These are phyloP conservation scores for Marasmius fiardii DNA, from an alignment of 1,284 basidiomycete species.

Conservation along the genomic window DNA sequence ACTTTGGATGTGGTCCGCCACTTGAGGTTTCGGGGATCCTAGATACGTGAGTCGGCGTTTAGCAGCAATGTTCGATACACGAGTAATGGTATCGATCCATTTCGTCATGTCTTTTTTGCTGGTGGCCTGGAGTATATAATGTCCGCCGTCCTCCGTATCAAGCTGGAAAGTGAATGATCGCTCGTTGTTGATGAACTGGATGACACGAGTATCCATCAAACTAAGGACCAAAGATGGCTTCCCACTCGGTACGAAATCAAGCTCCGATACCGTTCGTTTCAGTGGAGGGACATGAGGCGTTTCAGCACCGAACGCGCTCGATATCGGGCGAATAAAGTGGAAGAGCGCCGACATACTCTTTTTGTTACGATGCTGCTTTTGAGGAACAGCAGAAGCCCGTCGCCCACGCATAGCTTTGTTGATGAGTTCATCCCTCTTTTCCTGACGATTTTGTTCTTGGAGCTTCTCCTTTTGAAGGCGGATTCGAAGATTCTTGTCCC, in stretches of 20 bases:
- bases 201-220: conserved; percentile 65
- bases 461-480: conserved; percentile 70
- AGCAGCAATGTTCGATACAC: conserved; percentile 67
- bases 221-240: conserved; percentile 74
- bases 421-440: conserved; percentile 70
- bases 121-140: conserved; percentile 72
- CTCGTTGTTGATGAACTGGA: conserved; percentile 71
- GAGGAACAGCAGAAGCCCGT: conserved; percentile 39
- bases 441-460: conserved; percentile 64
- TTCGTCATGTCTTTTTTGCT: conserved; percentile 64
- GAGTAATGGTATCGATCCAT: conserved; percentile 73
- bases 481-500: conserved; percentile 64
- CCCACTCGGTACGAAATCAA: conserved; percentile 66
- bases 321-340: conserved; percentile 82
- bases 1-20: conserved; percentile 66
- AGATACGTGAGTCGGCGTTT: conserved; percentile 79
- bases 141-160: conserved; percentile 81
- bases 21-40: conserved; percentile 65
- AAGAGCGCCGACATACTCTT: conserved; percentile 82
- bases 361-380: conserved; percentile 76
- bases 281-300: conserved; percentile 35
- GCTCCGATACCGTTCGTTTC: conserved; percentile 63
- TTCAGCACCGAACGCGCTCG: conserved; percentile 74
- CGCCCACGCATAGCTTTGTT: conserved; percentile 67
- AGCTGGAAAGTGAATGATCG: conserved; percentile 79